A percentile compares a stretch with the other conserved stretches of the same genome.
phyloP scores from a whole-genome alignment of 345 rosid genomes.

The Syzygium aromaticum region DNA sequence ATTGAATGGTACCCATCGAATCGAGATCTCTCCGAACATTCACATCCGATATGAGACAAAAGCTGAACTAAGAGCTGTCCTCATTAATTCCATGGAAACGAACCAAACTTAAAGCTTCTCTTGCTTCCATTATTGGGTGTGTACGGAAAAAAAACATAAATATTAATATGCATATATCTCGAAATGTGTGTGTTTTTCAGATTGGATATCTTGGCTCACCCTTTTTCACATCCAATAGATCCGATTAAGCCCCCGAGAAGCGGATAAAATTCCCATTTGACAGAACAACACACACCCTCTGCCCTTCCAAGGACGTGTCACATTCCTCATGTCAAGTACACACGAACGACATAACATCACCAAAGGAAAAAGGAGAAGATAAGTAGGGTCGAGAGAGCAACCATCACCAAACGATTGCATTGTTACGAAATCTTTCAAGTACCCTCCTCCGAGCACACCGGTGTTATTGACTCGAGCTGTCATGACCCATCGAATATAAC shows the following conservation, averaged over 20 bases:
- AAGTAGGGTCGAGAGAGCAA: background rate
- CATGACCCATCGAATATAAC: background rate
- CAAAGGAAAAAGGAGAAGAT: background rate
- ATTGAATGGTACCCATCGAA: background rate
- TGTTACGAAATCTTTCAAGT: background rate
- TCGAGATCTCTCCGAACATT: background rate
- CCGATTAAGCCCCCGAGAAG: background rate
- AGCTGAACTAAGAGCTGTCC: background rate
- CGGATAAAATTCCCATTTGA: background rate
- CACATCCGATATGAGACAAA: background rate
- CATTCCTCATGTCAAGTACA: background rate
- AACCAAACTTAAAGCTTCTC: background rate
- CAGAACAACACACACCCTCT: background rate
- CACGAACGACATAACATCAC: background rate
- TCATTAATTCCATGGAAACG: background rate
- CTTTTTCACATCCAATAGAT: background rate
- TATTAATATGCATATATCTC: background rate
- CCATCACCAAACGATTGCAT: background rate
- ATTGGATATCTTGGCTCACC: background rate
- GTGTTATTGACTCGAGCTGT: background rate
- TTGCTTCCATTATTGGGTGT: background rate
- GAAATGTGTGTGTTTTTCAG: background rate
- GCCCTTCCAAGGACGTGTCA: background rate
- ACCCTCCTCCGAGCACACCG: background rate
- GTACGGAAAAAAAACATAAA: background rate